These are phyloP conservation scores for Salvia rosmarinus DNA, from an alignment of 257 asterid genomes.

Conservation along the genomic window DNA sequence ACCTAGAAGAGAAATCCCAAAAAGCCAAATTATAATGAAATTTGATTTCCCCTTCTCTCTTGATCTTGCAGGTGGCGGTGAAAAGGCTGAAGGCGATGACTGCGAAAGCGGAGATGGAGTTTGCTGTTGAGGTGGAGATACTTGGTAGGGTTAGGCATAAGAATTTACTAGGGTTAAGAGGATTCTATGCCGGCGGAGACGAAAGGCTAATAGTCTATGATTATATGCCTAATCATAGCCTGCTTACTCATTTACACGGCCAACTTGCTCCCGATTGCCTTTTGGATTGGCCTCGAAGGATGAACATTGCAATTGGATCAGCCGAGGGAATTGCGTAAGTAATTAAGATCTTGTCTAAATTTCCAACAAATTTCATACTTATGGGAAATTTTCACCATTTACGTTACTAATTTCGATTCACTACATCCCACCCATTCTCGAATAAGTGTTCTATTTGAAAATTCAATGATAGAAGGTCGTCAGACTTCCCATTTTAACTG, in stretches of 20 bases:
- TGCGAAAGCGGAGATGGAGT: conserved; percentile 86
- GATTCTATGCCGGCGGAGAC: conserved; percentile 76
- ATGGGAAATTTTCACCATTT: no score
- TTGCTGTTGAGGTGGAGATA: conserved; percentile 78
- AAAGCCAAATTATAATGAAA: no score
- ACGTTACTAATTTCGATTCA: no score
- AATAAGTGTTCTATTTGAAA: no score
- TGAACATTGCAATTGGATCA: conserved; percentile 60
- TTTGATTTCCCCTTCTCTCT: no score
- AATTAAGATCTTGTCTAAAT: no score
- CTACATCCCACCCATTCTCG: no score
- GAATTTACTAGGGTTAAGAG: conserved; percentile 71
- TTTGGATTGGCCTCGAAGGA: conserved; percentile 66
- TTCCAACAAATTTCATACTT: not conserved
- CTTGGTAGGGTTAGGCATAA: conserved; percentile 82
- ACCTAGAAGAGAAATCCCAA: no score
- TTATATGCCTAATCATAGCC: conserved; percentile 83
- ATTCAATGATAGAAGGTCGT: no score
- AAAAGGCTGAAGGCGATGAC: conserved; percentile 76
- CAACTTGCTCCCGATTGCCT: conserved; percentile 60
- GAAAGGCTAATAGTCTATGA: conserved; percentile 81
- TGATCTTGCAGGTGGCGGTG: conserved; percentile 60
- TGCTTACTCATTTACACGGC: conserved; percentile 75
- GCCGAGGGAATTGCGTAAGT: conserved; percentile 72
- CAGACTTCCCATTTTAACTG: no score